Percentiles rank a stretch among this genome's conserved stretches.
Conservation (phyloP, 163 green algal species). For the Coccomyxa subellipsoidea region DNA sequence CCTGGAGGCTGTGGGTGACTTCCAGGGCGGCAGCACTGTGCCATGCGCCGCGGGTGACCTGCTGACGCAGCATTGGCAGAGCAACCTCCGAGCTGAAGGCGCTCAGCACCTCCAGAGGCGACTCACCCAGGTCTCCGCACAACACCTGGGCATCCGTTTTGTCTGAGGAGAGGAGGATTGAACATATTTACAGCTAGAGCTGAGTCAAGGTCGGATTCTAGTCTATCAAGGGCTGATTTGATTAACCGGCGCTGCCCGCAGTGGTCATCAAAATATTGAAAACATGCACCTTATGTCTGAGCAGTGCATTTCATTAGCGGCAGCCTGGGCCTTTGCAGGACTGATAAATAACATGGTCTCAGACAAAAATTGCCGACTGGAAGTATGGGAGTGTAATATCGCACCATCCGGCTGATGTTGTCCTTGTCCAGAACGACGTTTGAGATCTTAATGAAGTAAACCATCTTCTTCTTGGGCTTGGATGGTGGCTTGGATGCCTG, state of each 20-base stretch:
- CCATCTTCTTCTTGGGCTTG: constrained; percentile 79
- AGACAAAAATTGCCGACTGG: too few species aligned
- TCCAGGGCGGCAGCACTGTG: constrained; percentile 80
- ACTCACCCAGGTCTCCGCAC: constrained; percentile 73
- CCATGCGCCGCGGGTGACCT: constrained; percentile 71
- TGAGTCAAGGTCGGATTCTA: too few species aligned
- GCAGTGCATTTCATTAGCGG: too few species aligned
- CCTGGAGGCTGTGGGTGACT: constrained; percentile 81
- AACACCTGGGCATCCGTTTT: constrained; percentile 64
- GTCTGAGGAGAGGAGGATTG: too few species aligned
- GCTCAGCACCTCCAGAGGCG: constrained; percentile 74
- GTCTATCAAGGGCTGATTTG: too few species aligned
- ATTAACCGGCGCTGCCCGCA: too few species aligned
- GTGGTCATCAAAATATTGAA: too few species aligned
- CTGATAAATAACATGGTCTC: too few species aligned
- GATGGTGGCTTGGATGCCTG: constrained; percentile 62
- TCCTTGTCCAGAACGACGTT: constrained; percentile 21
- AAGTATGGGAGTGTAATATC: neutral
- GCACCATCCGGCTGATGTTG: neutral
- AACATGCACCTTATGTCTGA: too few species aligned
- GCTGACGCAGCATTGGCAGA: constrained; percentile 77
- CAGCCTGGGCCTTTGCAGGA: too few species aligned
- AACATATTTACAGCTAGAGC: too few species aligned
- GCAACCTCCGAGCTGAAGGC: constrained; percentile 76
- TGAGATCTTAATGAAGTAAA: constrained; percentile 83